These are phyloP conservation scores for Grosmannia penicillata DNA, from an alignment of 2,329 filamentous ascomycete species.

Conservation along the genomic window DNA sequence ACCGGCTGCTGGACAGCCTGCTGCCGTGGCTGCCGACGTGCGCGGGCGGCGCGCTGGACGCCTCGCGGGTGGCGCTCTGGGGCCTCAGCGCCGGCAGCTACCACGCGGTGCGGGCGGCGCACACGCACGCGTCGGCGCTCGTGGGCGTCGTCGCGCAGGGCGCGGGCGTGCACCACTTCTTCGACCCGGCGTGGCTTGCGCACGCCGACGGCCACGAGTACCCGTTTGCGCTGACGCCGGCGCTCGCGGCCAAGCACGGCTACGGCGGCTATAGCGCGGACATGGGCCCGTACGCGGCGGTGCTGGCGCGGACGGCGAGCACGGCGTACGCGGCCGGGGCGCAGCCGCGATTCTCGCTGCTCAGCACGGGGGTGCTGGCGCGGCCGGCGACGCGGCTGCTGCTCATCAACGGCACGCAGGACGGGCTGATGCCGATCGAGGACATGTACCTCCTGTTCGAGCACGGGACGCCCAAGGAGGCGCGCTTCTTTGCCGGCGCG, in stretches of 20 bases:
- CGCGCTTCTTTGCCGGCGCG: slow-evolving; percentile 43
- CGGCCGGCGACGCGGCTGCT: slow-evolving; percentile 40
- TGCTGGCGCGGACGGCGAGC: no score
- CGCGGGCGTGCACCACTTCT: slow-evolving; percentile 47
- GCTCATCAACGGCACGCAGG: slow-evolving; percentile 46
- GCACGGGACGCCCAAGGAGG: slow-evolving; percentile 51
- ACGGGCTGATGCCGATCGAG: slow-evolving; percentile 54
- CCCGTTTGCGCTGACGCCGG: slow-evolving; percentile 40
- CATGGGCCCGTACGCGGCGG: slow-evolving; percentile 23
- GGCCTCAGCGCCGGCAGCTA: slow-evolving; percentile 52
- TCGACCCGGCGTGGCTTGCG: slow-evolving; percentile 42
- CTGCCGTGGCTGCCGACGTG: slow-evolving; percentile 41
- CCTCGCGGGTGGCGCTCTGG: slow-evolving; percentile 43
- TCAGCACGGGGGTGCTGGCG: slow-evolving; percentile 43
- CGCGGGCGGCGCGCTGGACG: slow-evolving; percentile 32
- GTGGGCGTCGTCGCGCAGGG: slow-evolving; percentile 46
- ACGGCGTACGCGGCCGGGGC: slow-evolving; percentile 21
- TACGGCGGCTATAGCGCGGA: slow-evolving; percentile 33
- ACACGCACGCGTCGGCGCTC: slow-evolving; percentile 44
- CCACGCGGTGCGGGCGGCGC: slow-evolving; percentile 52
- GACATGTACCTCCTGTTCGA: slow-evolving; percentile 51
- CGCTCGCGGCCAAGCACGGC: slow-evolving; percentile 48
- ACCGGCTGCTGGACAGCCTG: slow-evolving; percentile 47
- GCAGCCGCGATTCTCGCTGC: slow-evolving; percentile 46
- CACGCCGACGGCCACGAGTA: slow-evolving; percentile 53